Conservation (phyloP, 441 rosid genomes). For the Sinapis alba region DNA sequence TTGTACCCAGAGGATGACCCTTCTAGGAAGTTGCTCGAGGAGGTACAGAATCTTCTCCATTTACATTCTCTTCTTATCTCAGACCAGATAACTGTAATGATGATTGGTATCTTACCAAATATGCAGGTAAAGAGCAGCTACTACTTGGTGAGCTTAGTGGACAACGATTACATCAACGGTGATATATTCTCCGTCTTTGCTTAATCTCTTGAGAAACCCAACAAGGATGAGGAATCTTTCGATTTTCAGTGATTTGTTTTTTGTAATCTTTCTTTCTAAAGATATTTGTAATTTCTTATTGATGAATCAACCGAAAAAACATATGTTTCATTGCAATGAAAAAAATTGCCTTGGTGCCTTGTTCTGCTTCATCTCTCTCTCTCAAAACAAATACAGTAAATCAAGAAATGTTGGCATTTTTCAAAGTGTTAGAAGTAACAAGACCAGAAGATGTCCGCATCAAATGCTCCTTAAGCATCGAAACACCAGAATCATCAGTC, state of each 20-base stretch:
- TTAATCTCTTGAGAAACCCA: conserved; percentile 46
- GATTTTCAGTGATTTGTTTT: conserved; percentile 22
- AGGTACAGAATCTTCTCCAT: conserved; percentile 47
- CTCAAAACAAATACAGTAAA: background rate
- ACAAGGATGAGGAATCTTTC: conserved; percentile 4
- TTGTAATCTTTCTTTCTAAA: conserved; percentile 13
- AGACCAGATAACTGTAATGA: background rate
- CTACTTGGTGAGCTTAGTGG: conserved; percentile 94
- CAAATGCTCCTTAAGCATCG: conserved; percentile 58
- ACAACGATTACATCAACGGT: conserved; percentile 76
- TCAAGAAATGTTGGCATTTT: conserved; percentile 76
- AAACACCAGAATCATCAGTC: conserved; percentile 62
- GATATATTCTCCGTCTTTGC: conserved; percentile 75
- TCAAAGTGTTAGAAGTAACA: conserved; percentile 56
- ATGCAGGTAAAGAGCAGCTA: conserved; percentile 82
- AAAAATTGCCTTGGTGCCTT: background rate
- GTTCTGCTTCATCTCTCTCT: conserved; percentile 10
- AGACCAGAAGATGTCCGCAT: conserved; percentile 75
- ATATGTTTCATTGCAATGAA: conserved; percentile 35
- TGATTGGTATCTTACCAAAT: conserved; percentile 1
- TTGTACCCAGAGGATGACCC: conserved; percentile 76
- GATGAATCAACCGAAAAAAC: conserved; percentile 7
- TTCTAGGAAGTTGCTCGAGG: conserved; percentile 68
- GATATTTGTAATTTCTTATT: conserved; percentile 14
- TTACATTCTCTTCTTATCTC: conserved; percentile 45